A percentile compares a stretch with the other conserved stretches of the same genome.
These are phyloP conservation scores for Coprinopsis marcescibilis DNA, from an alignment of 768 basidiomycete species.

Conservation along the genomic window DNA sequence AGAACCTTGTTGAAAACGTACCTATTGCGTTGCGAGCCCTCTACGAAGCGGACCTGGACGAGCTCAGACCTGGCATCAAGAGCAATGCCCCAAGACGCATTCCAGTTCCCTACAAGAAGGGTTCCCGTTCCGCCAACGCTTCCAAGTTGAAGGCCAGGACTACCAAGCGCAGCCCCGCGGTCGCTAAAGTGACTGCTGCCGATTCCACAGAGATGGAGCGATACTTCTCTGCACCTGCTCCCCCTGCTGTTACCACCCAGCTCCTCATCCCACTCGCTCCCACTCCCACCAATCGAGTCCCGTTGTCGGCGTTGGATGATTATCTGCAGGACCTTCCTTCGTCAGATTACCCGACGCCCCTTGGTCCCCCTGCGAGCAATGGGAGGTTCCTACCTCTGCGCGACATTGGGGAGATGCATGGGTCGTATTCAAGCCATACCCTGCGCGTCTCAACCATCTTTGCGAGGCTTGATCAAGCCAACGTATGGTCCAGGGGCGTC, in stretches of 20 bases:
- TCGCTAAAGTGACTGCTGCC: slow-evolving; percentile 25
- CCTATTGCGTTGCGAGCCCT: slow-evolving; percentile 72
- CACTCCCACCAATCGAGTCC: slow-evolving; percentile 61
- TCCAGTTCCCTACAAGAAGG: slow-evolving; percentile 1
- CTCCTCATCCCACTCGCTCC: slow-evolving; percentile 76
- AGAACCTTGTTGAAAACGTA: slow-evolving; percentile 73
- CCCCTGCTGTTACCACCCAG: slow-evolving; percentile 48
- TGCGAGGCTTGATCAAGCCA: slow-evolving; percentile 59
- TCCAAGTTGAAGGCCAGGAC: slow-evolving; percentile 15
- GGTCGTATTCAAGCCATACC: slow-evolving; percentile 48
- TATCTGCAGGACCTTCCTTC: too few relatives aligned
- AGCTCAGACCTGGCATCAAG: slow-evolving; percentile 1
- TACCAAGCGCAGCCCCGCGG: slow-evolving; percentile 16
- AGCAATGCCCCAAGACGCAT: slow-evolving; percentile 8
- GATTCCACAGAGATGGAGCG: slow-evolving; percentile 41
- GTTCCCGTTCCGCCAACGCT: slow-evolving; percentile 3
- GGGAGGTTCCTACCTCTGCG: slow-evolving; percentile 43
- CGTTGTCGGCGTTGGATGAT: slow-evolving; percentile 35
- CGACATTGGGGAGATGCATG: slow-evolving; percentile 46
- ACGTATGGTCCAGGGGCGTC: slow-evolving; percentile 62
- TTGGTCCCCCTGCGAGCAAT: slow-evolving; percentile 5
- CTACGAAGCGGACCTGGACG: slow-evolving; percentile 60
- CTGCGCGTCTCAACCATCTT: slow-evolving; percentile 66
- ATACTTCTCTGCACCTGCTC: slow-evolving; percentile 48
- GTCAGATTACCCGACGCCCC: slow-evolving; percentile 1